These are phyloP conservation scores for Malus hybrid DNA, from an alignment of 331 rosid species.

Conservation along the genomic window DNA sequence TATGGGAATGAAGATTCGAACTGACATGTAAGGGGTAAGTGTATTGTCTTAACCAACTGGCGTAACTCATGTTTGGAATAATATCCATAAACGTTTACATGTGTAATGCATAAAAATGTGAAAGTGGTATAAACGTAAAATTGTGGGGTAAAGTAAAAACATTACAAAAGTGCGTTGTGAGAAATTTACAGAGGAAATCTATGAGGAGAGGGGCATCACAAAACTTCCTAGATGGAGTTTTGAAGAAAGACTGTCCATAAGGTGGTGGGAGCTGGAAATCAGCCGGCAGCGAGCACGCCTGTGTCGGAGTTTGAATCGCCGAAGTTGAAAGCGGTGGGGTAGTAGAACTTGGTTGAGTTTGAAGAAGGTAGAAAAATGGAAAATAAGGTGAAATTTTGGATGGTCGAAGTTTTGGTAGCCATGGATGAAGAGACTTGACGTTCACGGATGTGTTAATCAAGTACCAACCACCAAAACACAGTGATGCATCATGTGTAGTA, in stretches of 20 bases:
- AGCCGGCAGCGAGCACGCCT: conserved; percentile 46
- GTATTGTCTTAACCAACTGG: no score
- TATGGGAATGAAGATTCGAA: neutral
- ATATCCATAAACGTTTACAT: neutral
- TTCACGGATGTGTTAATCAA: conserved; percentile 7
- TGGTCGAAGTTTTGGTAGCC: conserved; percentile 15
- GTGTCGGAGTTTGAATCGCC: conserved; percentile 95
- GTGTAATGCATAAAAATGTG: neutral
- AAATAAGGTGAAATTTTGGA: conserved; percentile 22
- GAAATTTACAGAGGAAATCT: conserved; percentile 57
- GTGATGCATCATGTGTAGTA: neutral
- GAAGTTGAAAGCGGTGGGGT: conserved; percentile 74
- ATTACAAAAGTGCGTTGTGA: no score
- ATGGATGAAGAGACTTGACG: conserved; percentile 9
- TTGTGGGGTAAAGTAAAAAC: neutral
- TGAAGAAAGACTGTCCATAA: conserved; percentile 55
- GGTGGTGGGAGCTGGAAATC: conserved; percentile 48
- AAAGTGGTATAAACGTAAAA: neutral
- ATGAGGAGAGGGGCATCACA: conserved; percentile 60
- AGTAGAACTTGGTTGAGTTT: conserved; percentile 31
- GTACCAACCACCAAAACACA: neutral
- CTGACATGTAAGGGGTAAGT: no score
- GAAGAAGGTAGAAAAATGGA: conserved; percentile 16
- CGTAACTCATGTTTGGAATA: neutral
- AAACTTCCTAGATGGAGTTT: conserved; percentile 46